Conservation (phyloP, 2,329 filamentous ascomycete genomes). For the Exophiala sp. region DNA sequence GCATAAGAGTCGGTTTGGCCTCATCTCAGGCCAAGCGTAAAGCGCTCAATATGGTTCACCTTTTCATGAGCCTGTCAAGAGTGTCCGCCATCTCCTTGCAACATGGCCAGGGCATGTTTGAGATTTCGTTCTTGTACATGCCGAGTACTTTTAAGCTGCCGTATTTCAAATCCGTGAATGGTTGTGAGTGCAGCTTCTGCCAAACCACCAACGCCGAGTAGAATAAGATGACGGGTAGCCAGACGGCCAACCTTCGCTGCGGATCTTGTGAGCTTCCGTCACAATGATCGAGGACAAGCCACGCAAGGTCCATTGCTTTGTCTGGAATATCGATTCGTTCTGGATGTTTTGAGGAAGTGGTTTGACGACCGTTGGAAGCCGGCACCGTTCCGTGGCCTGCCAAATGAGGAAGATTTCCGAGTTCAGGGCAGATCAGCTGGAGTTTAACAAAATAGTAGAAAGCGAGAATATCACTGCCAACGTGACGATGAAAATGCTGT, state of each 20-base stretch:
- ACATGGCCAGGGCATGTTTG: slow-evolving; percentile 12
- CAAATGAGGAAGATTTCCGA: slow-evolving; percentile 3
- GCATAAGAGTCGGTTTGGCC: not conserved
- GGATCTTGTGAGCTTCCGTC: not conserved
- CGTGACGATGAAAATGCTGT: slow-evolving; percentile 6
- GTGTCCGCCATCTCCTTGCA: slow-evolving; percentile 4
- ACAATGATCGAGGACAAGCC: slow-evolving; percentile 9
- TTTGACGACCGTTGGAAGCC: too few species aligned
- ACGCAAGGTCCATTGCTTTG: slow-evolving; percentile 11
- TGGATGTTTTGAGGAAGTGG: not conserved
- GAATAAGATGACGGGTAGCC: slow-evolving; percentile 7
- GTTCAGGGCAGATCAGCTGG: slow-evolving; percentile 5
- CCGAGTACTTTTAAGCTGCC: slow-evolving; percentile 8
- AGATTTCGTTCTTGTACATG: slow-evolving; percentile 13
- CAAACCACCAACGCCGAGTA: slow-evolving; percentile 8
- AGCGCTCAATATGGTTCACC: not conserved
- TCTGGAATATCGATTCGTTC: not conserved
- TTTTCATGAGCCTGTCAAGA: slow-evolving; percentile 13
- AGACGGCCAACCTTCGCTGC: not conserved
- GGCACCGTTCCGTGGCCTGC: slow-evolving; percentile 2
- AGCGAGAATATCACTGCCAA: slow-evolving; percentile 7
- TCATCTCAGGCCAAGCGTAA: not conserved
- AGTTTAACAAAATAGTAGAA: slow-evolving; percentile 10
- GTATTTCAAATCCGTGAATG: slow-evolving; percentile 2
- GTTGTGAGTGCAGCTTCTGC: slow-evolving; percentile 2